These are phyloP conservation scores for Gentiana straminea DNA, from an alignment of 257 asterid species.

Conservation along the genomic window DNA sequence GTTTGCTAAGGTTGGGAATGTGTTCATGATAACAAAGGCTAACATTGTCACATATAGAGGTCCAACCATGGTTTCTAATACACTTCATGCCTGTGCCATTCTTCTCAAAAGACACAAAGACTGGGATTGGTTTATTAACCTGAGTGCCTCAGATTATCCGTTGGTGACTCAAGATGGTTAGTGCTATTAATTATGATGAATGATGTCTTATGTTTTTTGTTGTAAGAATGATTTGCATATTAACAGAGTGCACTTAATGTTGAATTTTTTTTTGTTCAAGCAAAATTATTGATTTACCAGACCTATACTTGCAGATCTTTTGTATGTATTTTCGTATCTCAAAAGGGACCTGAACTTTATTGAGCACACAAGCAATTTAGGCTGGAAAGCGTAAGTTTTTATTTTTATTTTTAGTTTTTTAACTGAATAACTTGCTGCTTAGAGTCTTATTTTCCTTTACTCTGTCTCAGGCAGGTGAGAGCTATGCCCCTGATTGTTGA, in stretches of 20 bases:
- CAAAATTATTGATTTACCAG: not conserved
- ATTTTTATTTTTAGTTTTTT: not conserved
- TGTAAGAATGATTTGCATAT: too few species aligned
- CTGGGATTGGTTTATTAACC: conserved; percentile 98
- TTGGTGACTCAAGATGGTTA: conserved; percentile 95
- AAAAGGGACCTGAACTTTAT: conserved; percentile 32
- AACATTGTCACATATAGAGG: conserved; percentile 93
- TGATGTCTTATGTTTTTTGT: too few species aligned
- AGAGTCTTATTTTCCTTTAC: not conserved
- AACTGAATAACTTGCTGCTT: too few species aligned
- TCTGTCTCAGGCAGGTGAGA: conserved; percentile 24
- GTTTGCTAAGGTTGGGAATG: conserved; percentile 57
- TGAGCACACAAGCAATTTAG: conserved; percentile 36
- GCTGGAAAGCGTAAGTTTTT: conserved; percentile 39
- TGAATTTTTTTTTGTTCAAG: not conserved
- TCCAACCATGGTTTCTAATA: conserved; percentile 92
- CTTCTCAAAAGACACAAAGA: conserved; percentile 62
- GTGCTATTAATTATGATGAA: conserved; percentile 1
- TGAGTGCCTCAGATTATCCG: conserved; percentile 99
- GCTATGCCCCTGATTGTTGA: conserved; percentile 38
- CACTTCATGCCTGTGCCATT: conserved; percentile 93
- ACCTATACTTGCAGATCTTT: conserved; percentile 25
- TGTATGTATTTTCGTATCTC: conserved; percentile 22
- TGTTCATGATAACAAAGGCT: conserved; percentile 56
- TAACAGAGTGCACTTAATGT: too few species aligned